Base-by-base conservation (phyloP, 2,329 filamentous ascomycete genomes). In the Phialophora chinensis region DNA sequence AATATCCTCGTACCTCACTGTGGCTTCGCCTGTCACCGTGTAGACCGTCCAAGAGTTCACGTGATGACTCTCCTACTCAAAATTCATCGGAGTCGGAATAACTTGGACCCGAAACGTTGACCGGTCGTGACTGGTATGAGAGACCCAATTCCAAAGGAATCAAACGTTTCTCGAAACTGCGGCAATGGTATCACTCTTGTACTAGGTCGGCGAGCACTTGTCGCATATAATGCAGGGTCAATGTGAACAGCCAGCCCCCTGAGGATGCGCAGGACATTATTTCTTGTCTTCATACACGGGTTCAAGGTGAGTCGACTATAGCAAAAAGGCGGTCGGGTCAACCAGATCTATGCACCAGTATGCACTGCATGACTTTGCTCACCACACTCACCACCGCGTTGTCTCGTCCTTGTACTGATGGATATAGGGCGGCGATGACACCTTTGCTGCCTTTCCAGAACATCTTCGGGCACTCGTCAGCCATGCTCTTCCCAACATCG, bases 241-340 rank as follows among this genome's bases (percentile, higher is more conserved):
- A 27, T 64, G 33, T 31, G 20, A 55, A 42, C 53, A 23, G 8
- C 57, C 25, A 54, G 67, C 66, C 67, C 42, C 42, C 68, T 63
- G 69, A 77, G 66, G 63, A 82, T 82, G 80, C 78, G 75, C 67
- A 82, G 81, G 69, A 81, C 79, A 65, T 72, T 83, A 49, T 74
- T 83, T 55, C 73, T 83, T 50, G 80, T 82, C 55, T 82, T 82
- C 65, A 81, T 83, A 33, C 81, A 83, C 66, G 81, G 81, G 47
- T 83, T 83, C 73, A 80, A 82, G 76, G 81, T 82, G 71, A 47
- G 74, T 60, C 14, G 27, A 38, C 14, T 23, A 33, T 27, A 2
- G 25, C 20, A 47, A 17, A 20, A 35, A 23, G 20, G 27, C 27
- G 20, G 38, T 60, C 11, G 25, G 25, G 17, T 29, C 57, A 60